phyloP scores from a whole-genome alignment of 2,329 filamentous ascomycete species.

The Dactylellina haptotyla region DNA sequence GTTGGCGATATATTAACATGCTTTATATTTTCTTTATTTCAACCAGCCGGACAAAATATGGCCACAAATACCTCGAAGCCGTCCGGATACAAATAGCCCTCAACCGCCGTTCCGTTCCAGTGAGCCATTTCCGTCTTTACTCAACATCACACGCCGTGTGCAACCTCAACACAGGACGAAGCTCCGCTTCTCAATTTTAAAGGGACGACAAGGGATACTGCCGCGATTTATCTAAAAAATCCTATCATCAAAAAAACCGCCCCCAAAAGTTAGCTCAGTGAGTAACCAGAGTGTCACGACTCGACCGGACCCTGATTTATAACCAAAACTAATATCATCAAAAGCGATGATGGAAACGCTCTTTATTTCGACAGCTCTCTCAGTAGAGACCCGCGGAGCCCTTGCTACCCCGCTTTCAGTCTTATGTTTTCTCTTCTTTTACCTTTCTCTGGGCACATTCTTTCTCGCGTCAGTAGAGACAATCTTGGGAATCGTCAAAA shows the following conservation, averaged over 20 bases:
- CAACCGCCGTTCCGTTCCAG: background rate
- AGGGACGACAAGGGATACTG: no score
- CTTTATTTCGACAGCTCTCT: background rate
- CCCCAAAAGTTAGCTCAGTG: no score
- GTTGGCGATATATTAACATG: slow-evolving; percentile 10
- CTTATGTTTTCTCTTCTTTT: slow-evolving; percentile 40
- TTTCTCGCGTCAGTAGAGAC: slow-evolving; percentile 31
- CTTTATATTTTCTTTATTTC: slow-evolving; percentile 1
- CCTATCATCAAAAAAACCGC: no score
- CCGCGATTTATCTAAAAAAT: no score
- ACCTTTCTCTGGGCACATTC: slow-evolving; percentile 43
- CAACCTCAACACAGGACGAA: background rate
- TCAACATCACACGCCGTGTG: background rate
- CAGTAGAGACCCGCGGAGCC: slow-evolving; percentile 4
- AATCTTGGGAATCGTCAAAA: slow-evolving; percentile 26
- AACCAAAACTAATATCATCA: background rate
- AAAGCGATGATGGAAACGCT: slow-evolving; percentile 7
- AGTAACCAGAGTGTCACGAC: no score
- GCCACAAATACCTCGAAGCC: slow-evolving; percentile 11
- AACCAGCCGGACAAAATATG: slow-evolving; percentile 6
- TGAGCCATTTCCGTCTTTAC: background rate
- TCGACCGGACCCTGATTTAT: no score
- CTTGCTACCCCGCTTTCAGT: slow-evolving; percentile 21
- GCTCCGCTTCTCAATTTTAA: no score
- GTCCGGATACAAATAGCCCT: slow-evolving; percentile 23